A percentile compares a stretch with the other conserved stretches of the same genome.
Evolutionary conservation across 2,329 filamentous ascomycete species (phyloP).

Genomic region (Emydomyces testavorans): DNA sequence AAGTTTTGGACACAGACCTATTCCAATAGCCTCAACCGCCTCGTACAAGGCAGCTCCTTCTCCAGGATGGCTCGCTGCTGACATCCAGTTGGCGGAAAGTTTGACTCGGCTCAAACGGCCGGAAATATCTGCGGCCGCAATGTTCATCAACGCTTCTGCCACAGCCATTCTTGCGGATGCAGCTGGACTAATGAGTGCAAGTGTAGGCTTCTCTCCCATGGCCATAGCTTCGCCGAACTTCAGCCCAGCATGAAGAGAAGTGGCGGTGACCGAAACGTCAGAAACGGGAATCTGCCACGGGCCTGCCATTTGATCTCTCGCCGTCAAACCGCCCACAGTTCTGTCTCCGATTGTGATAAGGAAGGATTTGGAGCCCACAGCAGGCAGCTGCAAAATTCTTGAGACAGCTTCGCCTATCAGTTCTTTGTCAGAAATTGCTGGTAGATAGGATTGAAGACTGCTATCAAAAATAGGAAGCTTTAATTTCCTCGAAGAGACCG

Average conservation of each 20-base stretch:
- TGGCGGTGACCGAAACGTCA: constrained; percentile 85
- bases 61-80: constrained; percentile 81
- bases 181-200: constrained; percentile 79
- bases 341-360: constrained; percentile 93
- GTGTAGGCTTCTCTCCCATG: constrained; percentile 81
- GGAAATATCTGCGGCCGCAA: constrained; percentile 66
- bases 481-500: constrained; percentile 58
- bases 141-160: constrained; percentile 82
- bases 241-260: constrained; percentile 60
- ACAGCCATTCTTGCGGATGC: constrained; percentile 95
- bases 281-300: constrained; percentile 92
- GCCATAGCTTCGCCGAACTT: constrained; percentile 91
- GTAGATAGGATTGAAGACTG: constrained; percentile 55
- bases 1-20: constrained; percentile 83
- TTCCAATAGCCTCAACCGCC: constrained; percentile 82
- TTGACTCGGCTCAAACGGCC: constrained; percentile 68
- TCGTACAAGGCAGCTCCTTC: constrained; percentile 89
- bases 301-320: constrained; percentile 89
- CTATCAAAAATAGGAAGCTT: constrained; percentile 63
- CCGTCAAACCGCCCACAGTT: constrained; percentile 77
- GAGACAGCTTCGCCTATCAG: constrained; percentile 60
- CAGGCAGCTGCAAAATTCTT: constrained; percentile 69
- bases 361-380: constrained; percentile 94
- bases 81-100: constrained; percentile 98
- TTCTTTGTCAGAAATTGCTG: constrained; percentile 41